Base-by-base conservation (phyloP, 1,139 yeast species). In the Sugiyamaella paludigena region DNA sequence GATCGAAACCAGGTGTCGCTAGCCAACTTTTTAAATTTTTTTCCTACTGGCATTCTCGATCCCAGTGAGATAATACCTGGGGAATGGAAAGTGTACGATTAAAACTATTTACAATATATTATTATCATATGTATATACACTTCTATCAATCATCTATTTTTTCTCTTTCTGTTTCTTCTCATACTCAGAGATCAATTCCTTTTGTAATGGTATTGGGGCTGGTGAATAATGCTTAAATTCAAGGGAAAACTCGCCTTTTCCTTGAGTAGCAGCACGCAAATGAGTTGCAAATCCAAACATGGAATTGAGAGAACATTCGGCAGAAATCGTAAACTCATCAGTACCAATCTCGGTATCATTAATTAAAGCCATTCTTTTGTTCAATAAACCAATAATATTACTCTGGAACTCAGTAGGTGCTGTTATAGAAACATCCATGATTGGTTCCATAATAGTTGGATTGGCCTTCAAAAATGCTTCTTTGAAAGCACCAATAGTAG, bases 1-100 rank as follows among this genome's bases (percentile, higher is more conserved):
- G 96, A 88, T 88, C 96, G 96, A 88, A 87, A 88, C 96, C 91
- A 78, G 83, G 94, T 92, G 86, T 86, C 94, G 96, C 96, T 87
- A 87, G 43, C 28, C 4, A 28, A 10, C 13, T 42, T 34, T 27
- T 12, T 41, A 6, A n/a, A n/a, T n/a, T n/a, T n/a, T n/a, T n/a
- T n/a, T n/a, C n/a, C n/a, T n/a, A n/a, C n/a, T n/a, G n/a, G n/a
- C n/a, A n/a, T n/a, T n/a, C n/a, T n/a, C n/a, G n/a, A n/a, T n/a
- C n/a, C n/a, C 24, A 19, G 24, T 19, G 24, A 19, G 5, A 19
- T n/a, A n/a, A n/a, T n/a, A n/a, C n/a, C n/a, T n/a, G n/a, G n/a
- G n/a, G n/a, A n/a, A n/a, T n/a, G n/a, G n/a, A n/a, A n/a, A n/a
- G n/a, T n/a, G n/a, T n/a, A n/a, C n/a, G n/a, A 19, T 19, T 31